phyloP scores from a whole-genome alignment of 495 filamentous ascomycete species.

The Lophiotrema nucula region DNA sequence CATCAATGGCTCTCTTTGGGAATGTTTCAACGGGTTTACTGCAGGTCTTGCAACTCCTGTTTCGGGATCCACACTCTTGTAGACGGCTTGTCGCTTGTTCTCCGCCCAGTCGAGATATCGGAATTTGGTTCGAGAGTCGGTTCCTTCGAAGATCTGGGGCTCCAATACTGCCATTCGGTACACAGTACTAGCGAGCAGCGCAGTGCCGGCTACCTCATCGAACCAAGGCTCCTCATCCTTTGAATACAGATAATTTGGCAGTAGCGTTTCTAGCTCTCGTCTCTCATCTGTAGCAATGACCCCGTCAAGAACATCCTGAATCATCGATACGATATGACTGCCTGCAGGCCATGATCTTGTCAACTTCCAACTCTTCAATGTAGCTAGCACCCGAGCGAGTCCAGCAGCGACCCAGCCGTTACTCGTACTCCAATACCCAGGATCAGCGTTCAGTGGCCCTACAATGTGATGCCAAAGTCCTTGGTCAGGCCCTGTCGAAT shows the following conservation, averaged over 20 bases:
- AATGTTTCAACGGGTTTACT: constrained; percentile 50
- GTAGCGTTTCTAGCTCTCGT: constrained; percentile 40
- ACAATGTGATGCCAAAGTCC: constrained; percentile 52
- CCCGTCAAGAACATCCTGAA: constrained; percentile 50
- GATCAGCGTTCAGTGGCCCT: constrained; percentile 46
- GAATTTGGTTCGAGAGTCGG: too few relatives aligned
- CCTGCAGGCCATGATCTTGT: constrained; percentile 36
- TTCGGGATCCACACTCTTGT: constrained; percentile 37
- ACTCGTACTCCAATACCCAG: constrained; percentile 52
- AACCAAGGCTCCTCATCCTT: constrained; percentile 52
- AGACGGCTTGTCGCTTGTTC: constrained; percentile 43
- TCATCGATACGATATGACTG: constrained; percentile 39
- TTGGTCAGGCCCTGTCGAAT: constrained; percentile 21
- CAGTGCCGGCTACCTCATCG: constrained; percentile 53
- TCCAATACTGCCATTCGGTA: constrained; percentile 50
- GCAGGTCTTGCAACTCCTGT: constrained; percentile 47
- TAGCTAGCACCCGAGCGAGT: constrained; percentile 51
- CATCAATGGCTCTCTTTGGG: constrained; percentile 37
- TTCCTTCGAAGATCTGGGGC: constrained; percentile 40
- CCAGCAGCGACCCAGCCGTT: constrained; percentile 55
- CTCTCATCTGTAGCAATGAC: constrained; percentile 44
- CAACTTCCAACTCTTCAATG: constrained; percentile 36
- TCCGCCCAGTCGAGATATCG: constrained; percentile 50
- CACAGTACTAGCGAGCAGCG: constrained; percentile 46
- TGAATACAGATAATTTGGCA: constrained; percentile 55